phyloP scores from a whole-genome alignment of 2,329 filamentous ascomycete species.

The Colletotrichum sp. region DNA sequence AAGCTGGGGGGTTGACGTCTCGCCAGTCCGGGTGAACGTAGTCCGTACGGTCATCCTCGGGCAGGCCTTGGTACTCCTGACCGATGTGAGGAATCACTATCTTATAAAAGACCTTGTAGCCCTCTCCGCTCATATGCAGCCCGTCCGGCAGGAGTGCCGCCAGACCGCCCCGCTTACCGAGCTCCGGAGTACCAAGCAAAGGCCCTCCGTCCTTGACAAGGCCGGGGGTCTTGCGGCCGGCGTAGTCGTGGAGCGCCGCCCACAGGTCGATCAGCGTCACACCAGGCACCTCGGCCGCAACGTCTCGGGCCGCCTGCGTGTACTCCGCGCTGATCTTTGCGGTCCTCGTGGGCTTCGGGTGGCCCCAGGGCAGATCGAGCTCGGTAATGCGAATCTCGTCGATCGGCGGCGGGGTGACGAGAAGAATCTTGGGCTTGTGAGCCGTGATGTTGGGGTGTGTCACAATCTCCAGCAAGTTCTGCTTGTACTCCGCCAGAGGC shows the following conservation, averaged over 20 bases:
- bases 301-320: constrained; percentile 63
- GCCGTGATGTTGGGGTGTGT: constrained; percentile 71
- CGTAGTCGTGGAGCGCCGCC: constrained; percentile 77
- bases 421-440: constrained; percentile 75
- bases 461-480: constrained; percentile 75
- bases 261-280: constrained; percentile 81
- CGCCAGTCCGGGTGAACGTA: constrained; percentile 58
- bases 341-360: constrained; percentile 45
- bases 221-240: constrained; percentile 58
- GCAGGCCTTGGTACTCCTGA: constrained; percentile 42
- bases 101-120: constrained; percentile 58
- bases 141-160: constrained; percentile 61
- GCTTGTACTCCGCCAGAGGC: constrained; percentile 74
- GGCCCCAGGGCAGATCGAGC: constrained; percentile 51
- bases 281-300: constrained; percentile 73
- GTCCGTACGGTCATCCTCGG: constrained; percentile 39
- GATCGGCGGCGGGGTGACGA: constrained; percentile 83
- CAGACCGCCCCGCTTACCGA: constrained; percentile 56
- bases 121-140: constrained; percentile 59
- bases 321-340: constrained; percentile 59
- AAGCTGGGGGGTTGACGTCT: constrained; percentile 16
- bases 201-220: constrained; percentile 55
- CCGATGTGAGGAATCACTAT: constrained; percentile 53
- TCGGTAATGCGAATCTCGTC: constrained; percentile 72
- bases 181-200: constrained; percentile 54